phyloP scores from a whole-genome alignment of 2,329 filamentous ascomycete genomes.

The Cytospora piceicola region DNA sequence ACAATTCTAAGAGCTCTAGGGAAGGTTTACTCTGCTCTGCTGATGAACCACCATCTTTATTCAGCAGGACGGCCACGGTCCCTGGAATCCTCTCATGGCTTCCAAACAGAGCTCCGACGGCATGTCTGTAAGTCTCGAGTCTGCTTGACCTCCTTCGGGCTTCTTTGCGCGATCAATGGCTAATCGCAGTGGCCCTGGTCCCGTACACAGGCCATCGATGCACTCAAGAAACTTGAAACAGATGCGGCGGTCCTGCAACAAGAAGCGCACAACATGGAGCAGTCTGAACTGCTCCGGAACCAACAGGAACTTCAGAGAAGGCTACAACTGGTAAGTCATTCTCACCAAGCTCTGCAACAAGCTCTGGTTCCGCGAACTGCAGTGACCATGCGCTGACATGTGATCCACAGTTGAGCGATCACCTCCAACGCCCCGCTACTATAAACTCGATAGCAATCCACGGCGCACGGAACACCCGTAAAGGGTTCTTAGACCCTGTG shows the following conservation, averaged over 20 bases:
- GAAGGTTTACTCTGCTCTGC: not conserved
- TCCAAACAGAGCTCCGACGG: conserved; percentile 38
- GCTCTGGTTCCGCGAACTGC: not conserved
- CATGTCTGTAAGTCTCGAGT: conserved; percentile 37
- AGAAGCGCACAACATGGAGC: conserved; percentile 42
- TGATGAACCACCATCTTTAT: conserved; percentile 27
- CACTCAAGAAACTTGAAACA: conserved; percentile 46
- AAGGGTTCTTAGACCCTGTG: conserved; percentile 79
- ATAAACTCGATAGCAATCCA: conserved; percentile 85
- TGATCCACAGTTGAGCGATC: conserved; percentile 68
- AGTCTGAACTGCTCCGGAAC: conserved; percentile 37
- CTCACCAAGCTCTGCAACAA: not conserved
- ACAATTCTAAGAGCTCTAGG: conserved; percentile 3
- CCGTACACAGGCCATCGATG: conserved; percentile 40
- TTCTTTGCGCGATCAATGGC: conserved; percentile 27
- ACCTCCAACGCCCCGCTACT: conserved; percentile 84
- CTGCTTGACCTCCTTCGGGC: conserved; percentile 33
- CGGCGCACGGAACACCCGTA: conserved; percentile 81
- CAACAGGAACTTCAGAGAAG: conserved; percentile 47
- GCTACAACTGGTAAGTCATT: conserved; percentile 40
- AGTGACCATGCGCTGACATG: conserved; percentile 21
- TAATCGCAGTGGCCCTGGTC: conserved; percentile 9
- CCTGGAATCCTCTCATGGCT: conserved; percentile 39
- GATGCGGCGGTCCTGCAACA: conserved; percentile 44
- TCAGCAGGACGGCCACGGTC: conserved; percentile 8